Evolutionary conservation across 2,329 filamentous ascomycete species (phyloP).

Genomic region (Oidium heveae): DNA sequence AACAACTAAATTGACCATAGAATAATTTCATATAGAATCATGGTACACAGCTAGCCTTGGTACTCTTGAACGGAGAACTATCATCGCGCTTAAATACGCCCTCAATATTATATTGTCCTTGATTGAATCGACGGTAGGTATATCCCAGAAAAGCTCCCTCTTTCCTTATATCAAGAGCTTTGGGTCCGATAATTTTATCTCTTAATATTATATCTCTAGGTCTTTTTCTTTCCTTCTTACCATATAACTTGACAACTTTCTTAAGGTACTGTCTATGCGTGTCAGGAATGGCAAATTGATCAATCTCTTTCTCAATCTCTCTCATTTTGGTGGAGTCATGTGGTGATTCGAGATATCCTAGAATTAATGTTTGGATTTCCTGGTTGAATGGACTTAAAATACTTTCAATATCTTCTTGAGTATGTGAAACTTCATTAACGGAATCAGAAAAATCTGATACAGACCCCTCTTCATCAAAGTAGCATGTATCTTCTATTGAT

Average conservation of each 20-base stretch:
- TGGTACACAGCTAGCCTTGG: too few relatives aligned
- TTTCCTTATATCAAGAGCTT: constrained; percentile 60
- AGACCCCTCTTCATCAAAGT: constrained; percentile 65
- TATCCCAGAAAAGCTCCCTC: constrained; percentile 73
- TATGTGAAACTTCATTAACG: constrained; percentile 3
- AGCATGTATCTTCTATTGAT: constrained; percentile 50
- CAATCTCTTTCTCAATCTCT: constrained; percentile 14
- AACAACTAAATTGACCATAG: too few relatives aligned
- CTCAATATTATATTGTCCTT: constrained; percentile 2
- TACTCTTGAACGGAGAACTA: too few relatives aligned
- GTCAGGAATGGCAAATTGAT: constrained; percentile 11
- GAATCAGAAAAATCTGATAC: constrained; percentile 37
- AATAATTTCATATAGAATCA: too few relatives aligned
- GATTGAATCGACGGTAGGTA: constrained; percentile 38
- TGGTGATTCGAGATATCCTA: constrained; percentile 11
- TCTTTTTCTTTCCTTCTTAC: constrained; percentile 41
- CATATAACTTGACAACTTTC: constrained; percentile 13
- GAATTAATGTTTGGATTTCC: constrained; percentile 14
- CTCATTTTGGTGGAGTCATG: constrained; percentile 11
- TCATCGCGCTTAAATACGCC: neutral
- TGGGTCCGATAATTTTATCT: constrained; percentile 37
- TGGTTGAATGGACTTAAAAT: constrained; percentile 13
- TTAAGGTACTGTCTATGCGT: constrained; percentile 15
- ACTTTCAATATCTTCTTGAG: constrained; percentile 10
- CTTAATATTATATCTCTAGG: constrained; percentile 67